Conservation (phyloP, 2,329 filamentous ascomycete species). For the Calonectria fujianensis region DNA sequence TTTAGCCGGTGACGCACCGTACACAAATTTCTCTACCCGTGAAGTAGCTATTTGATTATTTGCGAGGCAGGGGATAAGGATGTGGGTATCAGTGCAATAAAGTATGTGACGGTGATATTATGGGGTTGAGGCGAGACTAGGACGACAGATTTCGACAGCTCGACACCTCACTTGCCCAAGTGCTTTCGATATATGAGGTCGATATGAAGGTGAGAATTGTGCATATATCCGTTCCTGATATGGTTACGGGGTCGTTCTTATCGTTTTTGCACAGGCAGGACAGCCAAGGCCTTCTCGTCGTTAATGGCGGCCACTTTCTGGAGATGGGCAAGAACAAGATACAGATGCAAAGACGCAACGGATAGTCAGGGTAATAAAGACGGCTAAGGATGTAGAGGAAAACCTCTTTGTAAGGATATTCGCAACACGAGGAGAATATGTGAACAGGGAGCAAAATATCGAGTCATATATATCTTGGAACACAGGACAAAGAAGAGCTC, state of each 20-base stretch:
- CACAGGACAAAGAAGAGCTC: neutral
- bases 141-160: constrained; percentile 16
- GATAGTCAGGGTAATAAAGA: neutral
- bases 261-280: constrained; percentile 2
- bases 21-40: neutral
- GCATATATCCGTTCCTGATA: neutral
- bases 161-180: neutral
- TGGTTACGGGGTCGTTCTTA: neutral
- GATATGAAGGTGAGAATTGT: neutral
- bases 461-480: constrained; percentile 14
- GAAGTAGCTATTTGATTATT: neutral
- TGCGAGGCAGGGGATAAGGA: neutral
- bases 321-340: constrained; percentile 13
- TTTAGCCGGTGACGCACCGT: neutral
- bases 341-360: constrained; percentile 1
- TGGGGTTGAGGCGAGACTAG: neutral
- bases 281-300: neutral
- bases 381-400: neutral
- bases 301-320: neutral
- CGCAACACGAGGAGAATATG: constrained; percentile 3
- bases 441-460: constrained; percentile 7
- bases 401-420: constrained; percentile 19
- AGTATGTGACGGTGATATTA: constrained; percentile 14
- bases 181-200: neutral
- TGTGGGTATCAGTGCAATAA: constrained; percentile 3